Conservation (phyloP, 495 filamentous ascomycete species). For the Pyronema domesticum region DNA sequence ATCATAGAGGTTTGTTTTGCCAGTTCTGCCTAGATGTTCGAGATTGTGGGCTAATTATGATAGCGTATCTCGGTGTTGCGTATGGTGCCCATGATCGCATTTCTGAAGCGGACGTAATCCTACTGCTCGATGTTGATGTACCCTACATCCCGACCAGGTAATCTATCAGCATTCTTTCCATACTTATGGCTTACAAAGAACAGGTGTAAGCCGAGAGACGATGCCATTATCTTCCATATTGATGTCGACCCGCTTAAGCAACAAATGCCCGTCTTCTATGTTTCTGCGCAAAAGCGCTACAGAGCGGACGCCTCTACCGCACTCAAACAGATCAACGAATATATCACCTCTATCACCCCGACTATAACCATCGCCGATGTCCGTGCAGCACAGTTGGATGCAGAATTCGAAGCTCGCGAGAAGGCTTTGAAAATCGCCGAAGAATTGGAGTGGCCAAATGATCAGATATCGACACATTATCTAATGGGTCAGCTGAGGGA, state of each 20-base stretch:
- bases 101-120: constrained; percentile 60
- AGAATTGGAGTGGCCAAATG: neutral
- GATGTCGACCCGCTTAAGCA: constrained; percentile 78
- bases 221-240: constrained; percentile 59
- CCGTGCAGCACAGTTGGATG: neutral
- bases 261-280: constrained; percentile 70
- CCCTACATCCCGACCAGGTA: constrained; percentile 52
- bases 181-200: neutral
- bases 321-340: constrained; percentile 45
- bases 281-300: constrained; percentile 55
- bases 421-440: neutral
- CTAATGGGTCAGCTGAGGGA: neutral
- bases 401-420: neutral
- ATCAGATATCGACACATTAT: constrained; percentile 26
- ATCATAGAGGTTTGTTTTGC: constrained; percentile 33
- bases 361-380: neutral
- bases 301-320: constrained; percentile 55
- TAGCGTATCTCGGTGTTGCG: constrained; percentile 45
- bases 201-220: constrained; percentile 4
- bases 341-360: constrained; percentile 28
- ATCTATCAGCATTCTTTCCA: neutral
- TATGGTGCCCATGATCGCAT: constrained; percentile 63
- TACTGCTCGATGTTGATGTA: constrained; percentile 73
- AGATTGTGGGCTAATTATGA: neutral
- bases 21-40: neutral